Base-by-base conservation (phyloP, 352 stramenopile species). In the Globisporangium spiculum region DNA sequence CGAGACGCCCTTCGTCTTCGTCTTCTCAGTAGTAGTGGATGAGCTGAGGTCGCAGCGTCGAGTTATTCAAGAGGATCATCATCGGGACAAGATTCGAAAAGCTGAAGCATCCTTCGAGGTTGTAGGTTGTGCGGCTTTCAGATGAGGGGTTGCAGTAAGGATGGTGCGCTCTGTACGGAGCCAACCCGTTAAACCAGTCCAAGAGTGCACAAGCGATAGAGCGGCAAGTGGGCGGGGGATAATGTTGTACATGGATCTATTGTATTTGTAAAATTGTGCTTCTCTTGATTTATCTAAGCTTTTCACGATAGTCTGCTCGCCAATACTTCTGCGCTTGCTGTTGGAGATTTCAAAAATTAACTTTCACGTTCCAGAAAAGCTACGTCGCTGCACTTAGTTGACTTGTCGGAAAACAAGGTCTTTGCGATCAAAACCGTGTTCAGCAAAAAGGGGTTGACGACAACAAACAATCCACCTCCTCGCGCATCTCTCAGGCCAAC, bases 191-290 rank as follows among this genome's bases (percentile, higher is more conserved):
- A 32, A 32, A 32, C 27, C 27, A 32, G 32, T 36, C 32, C 4
- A 36, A 36, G 32, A 36, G 32, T 3, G 32, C 32, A 38, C 32
- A 38, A 10, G 30, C 30, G 30, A 10, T 38, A 38, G 6, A 10
- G 8, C 12, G 32, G 8, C 44, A 4, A 22, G 1, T 24, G 16
- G 18, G 5, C 9, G 38, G 2, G n/a, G 10, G 44, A 52, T 52
- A 52, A 22, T 52, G 44, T 24, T 52, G 44, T 59, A 59, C 53
- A 59, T 58, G 53, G 53, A 59, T 59, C 53, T 59, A 38, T 59
- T 59, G 53, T 59, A 59, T 59, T 36, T 59, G 52, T 32, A 30
- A 30, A 30, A 30, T 34, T 57, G 12, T 16, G 16, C 14, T 59
- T 59, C 26, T 38, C 53, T 59, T 59, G 53, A 38, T 38, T 59